These are phyloP conservation scores for Vitellaria paradoxa DNA, from an alignment of 179 eudicot genomes.

Conservation along the genomic window DNA sequence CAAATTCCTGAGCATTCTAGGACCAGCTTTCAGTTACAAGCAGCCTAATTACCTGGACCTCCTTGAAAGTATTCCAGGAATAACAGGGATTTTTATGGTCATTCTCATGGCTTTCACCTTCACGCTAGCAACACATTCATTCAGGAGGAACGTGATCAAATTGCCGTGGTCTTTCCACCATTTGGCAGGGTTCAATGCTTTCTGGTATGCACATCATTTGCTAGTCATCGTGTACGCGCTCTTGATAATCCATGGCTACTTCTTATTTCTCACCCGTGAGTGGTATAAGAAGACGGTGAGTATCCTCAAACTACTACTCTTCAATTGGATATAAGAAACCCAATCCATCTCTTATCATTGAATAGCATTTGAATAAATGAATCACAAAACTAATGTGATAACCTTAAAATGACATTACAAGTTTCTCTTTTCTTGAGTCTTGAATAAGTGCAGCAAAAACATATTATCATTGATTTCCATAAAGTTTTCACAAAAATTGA, in stretches of 20 bases:
- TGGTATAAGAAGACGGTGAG: conserved; percentile 90
- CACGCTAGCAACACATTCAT: conserved; percentile 79
- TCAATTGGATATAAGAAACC: not conserved
- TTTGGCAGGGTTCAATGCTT: conserved; percentile 90
- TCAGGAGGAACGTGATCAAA: conserved; percentile 80
- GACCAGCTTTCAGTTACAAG: conserved; percentile 42
- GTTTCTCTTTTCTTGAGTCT: too few relatives aligned
- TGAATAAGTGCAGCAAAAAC: too few relatives aligned
- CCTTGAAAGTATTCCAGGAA: conserved; percentile 44
- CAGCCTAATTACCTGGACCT: conserved; percentile 70
- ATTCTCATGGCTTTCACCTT: conserved; percentile 73
- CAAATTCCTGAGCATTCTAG: conserved; percentile 44
- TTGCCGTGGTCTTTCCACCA: conserved; percentile 69
- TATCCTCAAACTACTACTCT: not conserved
- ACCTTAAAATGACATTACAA: too few relatives aligned
- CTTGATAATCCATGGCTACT: conserved; percentile 73
- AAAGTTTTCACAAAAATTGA: too few relatives aligned
- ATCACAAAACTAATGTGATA: not conserved
- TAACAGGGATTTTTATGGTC: conserved; percentile 72
- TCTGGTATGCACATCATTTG: conserved; percentile 96
- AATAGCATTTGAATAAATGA: not conserved
- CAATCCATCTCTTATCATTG: not conserved
- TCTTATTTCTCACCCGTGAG: conserved; percentile 52
- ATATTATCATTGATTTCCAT: too few relatives aligned
- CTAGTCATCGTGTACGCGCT: conserved; percentile 64